phyloP scores from a whole-genome alignment of 345 rosid species.

The Hypericum perforatum region DNA sequence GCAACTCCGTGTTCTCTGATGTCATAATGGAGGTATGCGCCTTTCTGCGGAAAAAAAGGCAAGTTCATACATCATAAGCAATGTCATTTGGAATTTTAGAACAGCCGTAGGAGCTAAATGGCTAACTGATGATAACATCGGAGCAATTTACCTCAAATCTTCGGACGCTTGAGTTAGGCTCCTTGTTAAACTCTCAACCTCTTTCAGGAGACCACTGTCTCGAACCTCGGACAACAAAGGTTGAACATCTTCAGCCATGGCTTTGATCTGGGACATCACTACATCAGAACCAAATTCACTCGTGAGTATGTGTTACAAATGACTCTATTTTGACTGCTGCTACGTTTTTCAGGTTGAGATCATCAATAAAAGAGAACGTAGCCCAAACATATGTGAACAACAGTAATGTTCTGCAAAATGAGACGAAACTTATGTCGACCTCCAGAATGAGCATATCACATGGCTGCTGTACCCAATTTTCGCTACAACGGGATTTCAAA shows the following conservation, averaged over 20 bases:
- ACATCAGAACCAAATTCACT: conserved; percentile 45
- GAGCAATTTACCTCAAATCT: conserved; percentile 58
- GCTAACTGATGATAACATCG: background rate
- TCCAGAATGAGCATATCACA: too few species aligned
- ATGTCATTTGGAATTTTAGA: too few species aligned
- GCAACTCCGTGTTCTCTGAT: conserved; percentile 82
- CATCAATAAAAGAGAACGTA: too few species aligned
- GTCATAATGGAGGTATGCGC: conserved; percentile 70
- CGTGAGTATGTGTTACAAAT: conserved; percentile 30
- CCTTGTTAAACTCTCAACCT: conserved; percentile 72
- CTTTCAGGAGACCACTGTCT: conserved; percentile 78
- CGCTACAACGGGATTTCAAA: too few species aligned
- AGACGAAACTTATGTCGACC: too few species aligned
- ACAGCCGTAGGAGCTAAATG: background rate
- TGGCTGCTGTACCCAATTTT: too few species aligned
- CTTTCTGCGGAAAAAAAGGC: conserved; percentile 11
- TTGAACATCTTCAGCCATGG: conserved; percentile 94
- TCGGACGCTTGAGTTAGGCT: conserved; percentile 81
- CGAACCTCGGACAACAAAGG: conserved; percentile 88
- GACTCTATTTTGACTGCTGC: too few species aligned
- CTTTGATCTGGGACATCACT: conserved; percentile 86
- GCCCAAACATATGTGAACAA: too few species aligned
- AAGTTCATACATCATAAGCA: too few species aligned
- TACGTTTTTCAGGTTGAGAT: too few species aligned
- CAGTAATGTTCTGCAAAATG: too few species aligned